Percentiles rank a stretch among this genome's conserved stretches.
phyloP scores from a whole-genome alignment of 768 basidiomycete genomes.

The Suillus sp. region DNA sequence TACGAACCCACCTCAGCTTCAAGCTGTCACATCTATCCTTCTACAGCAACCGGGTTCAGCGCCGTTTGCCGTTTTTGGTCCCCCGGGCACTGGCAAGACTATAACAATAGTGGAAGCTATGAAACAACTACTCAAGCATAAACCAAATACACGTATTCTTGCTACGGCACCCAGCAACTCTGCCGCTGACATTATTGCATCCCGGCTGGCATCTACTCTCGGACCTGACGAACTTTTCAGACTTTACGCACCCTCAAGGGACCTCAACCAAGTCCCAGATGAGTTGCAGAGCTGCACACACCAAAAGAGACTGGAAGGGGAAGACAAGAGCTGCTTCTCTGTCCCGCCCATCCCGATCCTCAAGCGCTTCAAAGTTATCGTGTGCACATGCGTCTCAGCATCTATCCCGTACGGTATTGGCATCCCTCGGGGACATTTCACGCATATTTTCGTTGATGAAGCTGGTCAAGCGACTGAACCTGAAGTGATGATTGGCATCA shows the following conservation, averaged over 20 bases:
- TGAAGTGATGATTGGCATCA: slow-evolving; percentile 62
- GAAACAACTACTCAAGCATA: slow-evolving; percentile 47
- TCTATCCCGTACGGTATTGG: slow-evolving; percentile 58
- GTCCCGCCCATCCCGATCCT: slow-evolving; percentile 46
- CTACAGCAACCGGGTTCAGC: slow-evolving; percentile 44
- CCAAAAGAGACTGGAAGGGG: slow-evolving; percentile 32
- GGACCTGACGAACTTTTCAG: slow-evolving; percentile 48
- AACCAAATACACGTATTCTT: slow-evolving; percentile 50
- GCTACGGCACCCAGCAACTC: slow-evolving; percentile 72
- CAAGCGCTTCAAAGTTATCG: slow-evolving; percentile 51
- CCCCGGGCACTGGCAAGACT: slow-evolving; percentile 72
- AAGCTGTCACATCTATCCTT: slow-evolving; percentile 51
- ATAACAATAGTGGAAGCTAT: slow-evolving; percentile 67
- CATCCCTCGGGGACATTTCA: slow-evolving; percentile 60
- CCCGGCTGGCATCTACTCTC: slow-evolving; percentile 39
- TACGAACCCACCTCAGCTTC: slow-evolving; percentile 48
- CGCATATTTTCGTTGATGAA: slow-evolving; percentile 72
- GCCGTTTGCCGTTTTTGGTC: slow-evolving; percentile 65
- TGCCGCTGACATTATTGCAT: slow-evolving; percentile 61
- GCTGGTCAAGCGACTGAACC: slow-evolving; percentile 75
- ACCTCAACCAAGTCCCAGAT: slow-evolving; percentile 38
- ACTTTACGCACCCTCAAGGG: slow-evolving; percentile 52
- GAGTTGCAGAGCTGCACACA: slow-evolving; percentile 41
- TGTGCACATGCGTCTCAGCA: slow-evolving; percentile 67
- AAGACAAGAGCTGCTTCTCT: slow-evolving; percentile 20